Percentiles rank a stretch among this genome's conserved stretches.
These are phyloP conservation scores for Phellopilus nigrolimitatus DNA, from an alignment of 1,284 basidiomycete genomes.

Conservation along the genomic window DNA sequence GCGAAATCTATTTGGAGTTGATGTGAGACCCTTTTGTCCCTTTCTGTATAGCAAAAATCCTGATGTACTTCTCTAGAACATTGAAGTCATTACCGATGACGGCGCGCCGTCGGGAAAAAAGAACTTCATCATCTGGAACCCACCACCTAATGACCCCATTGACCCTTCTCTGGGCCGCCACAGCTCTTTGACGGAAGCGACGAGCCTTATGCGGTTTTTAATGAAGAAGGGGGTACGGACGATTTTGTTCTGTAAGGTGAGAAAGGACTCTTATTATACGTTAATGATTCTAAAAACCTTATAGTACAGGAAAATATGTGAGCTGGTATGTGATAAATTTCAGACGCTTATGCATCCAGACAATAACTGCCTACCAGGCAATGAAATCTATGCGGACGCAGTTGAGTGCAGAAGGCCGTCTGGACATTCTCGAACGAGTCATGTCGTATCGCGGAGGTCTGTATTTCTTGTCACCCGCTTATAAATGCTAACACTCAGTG, in stretches of 20 bases:
- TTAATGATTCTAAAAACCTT: neutral
- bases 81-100: slow-evolving; percentile 74
- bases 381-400: slow-evolving; percentile 78
- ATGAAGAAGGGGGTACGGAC: slow-evolving; percentile 80
- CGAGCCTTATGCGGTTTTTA: slow-evolving; percentile 70
- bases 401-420: slow-evolving; percentile 69
- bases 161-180: slow-evolving; percentile 55
- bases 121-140: slow-evolving; percentile 77
- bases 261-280: slow-evolving; percentile 14
- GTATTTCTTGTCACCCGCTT: neutral
- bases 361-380: slow-evolving; percentile 37
- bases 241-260: slow-evolving; percentile 85
- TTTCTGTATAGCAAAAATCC: neutral
- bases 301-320: slow-evolving; percentile 65
- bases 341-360: neutral
- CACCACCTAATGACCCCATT: slow-evolving; percentile 56
- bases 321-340: slow-evolving; percentile 50
- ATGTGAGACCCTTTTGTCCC: slow-evolving; percentile 29
- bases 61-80: slow-evolving; percentile 34
- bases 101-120: slow-evolving; percentile 82
- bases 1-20: slow-evolving; percentile 68
- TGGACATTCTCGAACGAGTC: slow-evolving; percentile 74
- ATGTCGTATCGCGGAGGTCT: slow-evolving; percentile 83
- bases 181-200: slow-evolving; percentile 70
- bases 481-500: neutral